Conservation (phyloP, 1,284 basidiomycete genomes). For the Tilletia horrida region DNA sequence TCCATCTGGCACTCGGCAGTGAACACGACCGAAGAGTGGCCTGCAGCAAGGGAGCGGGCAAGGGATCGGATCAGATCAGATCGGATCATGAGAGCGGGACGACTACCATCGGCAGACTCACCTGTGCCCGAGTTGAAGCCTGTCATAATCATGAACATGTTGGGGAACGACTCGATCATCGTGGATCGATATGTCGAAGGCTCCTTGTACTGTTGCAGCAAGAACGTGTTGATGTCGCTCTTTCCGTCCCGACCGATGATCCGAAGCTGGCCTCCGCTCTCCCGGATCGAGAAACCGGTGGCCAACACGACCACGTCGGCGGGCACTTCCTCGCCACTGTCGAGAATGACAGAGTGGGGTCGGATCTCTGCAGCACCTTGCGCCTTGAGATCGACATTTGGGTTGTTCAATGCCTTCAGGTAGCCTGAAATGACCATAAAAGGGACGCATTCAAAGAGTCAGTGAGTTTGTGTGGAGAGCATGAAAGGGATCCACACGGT, state of each 20-base stretch:
- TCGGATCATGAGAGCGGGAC: too few species aligned
- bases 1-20: conserved; percentile 26
- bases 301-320: conserved; percentile 36
- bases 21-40: conserved; percentile 30
- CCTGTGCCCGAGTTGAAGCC: conserved; percentile 49
- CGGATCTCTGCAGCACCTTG: conserved; percentile 27
- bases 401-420: conserved; percentile 27
- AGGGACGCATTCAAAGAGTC: too few species aligned
- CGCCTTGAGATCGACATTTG: conserved; percentile 31
- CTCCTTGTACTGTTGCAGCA: conserved; percentile 31
- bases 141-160: conserved; percentile 40
- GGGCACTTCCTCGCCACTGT: conserved; percentile 26
- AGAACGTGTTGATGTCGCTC: conserved; percentile 19
- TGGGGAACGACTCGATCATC: conserved; percentile 48
- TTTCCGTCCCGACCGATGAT: conserved; percentile 28
- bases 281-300: conserved; percentile 32
- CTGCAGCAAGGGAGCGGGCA: too few species aligned
- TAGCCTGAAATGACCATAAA: conserved; percentile 21
- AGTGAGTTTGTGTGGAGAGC: too few species aligned
- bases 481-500: neutral
- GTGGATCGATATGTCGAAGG: conserved; percentile 34
- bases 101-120: too few species aligned
- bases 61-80: too few species aligned
- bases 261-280: conserved; percentile 27
- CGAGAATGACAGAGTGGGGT: conserved; percentile 26